Percentiles rank a stretch among this genome's conserved stretches.
Evolutionary conservation across 257 asterid genomes (phyloP).

Genomic region (Penstemon davidsonii): DNA sequence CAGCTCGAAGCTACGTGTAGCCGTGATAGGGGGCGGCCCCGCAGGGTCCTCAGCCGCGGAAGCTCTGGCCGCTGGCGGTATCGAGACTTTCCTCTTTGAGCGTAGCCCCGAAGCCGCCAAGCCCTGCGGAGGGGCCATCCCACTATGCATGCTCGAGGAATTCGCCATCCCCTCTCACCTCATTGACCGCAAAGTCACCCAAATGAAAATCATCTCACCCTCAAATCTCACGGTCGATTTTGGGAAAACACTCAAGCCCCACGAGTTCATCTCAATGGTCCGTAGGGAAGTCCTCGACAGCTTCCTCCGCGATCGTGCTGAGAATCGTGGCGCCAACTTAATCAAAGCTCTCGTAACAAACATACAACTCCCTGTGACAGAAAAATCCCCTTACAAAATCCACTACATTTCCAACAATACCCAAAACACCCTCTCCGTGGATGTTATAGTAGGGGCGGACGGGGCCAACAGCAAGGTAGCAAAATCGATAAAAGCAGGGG

Average conservation of each 20-base stretch:
- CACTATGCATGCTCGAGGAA: slow-evolving; percentile 84
- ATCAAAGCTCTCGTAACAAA: slow-evolving; percentile 63
- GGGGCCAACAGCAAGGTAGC: slow-evolving; percentile 91
- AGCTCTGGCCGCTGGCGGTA: slow-evolving; percentile 71
- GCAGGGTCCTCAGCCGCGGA: slow-evolving; percentile 93
- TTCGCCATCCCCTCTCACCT: slow-evolving; percentile 66
- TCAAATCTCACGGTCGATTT: slow-evolving; percentile 74
- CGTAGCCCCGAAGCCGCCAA: slow-evolving; percentile 72
- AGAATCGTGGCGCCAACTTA: slow-evolving; percentile 55
- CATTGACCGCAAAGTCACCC: slow-evolving; percentile 72
- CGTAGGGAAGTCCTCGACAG: slow-evolving; percentile 84
- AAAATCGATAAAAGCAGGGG: slow-evolving; percentile 68
- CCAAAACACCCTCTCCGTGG: slow-evolving; percentile 50
- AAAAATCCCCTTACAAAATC: slow-evolving; percentile 50
- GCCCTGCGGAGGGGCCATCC: slow-evolving; percentile 93
- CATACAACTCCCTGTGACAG: slow-evolving; percentile 46
- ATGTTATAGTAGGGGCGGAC: slow-evolving; percentile 76
- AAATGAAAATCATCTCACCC: slow-evolving; percentile 77
- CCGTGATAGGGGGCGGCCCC: slow-evolving; percentile 89
- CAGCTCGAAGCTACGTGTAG: slow-evolving; percentile 56
- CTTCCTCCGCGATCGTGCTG: slow-evolving; percentile 72
- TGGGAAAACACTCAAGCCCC: slow-evolving; percentile 60
- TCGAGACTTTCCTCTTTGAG: slow-evolving; percentile 80
- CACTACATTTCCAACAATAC: slow-evolving; percentile 47
- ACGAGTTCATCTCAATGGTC: slow-evolving; percentile 83